These are phyloP conservation scores for Cryptosporidium canis DNA, from an alignment of 169 alveolate species.

Conservation along the genomic window DNA sequence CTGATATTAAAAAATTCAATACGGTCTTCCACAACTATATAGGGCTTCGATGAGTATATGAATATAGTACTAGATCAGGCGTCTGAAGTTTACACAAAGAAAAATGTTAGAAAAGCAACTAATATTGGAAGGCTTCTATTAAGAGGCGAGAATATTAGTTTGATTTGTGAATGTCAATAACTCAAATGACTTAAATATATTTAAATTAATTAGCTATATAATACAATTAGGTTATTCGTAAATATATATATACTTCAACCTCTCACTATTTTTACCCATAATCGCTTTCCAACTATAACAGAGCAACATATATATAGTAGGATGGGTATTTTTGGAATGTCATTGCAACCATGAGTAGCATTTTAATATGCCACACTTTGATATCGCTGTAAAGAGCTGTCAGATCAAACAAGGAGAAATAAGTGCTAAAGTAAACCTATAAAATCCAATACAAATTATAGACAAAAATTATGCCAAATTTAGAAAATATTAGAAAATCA, in stretches of 20 bases:
- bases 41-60: conserved; percentile 97
- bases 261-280: too few relatives aligned
- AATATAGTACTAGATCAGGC: conserved; percentile 94
- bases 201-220: not conserved
- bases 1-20: not conserved
- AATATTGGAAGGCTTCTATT: conserved; percentile 90
- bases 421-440: not conserved
- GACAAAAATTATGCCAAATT: not conserved
- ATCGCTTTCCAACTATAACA: too few relatives aligned
- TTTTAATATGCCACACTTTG: too few relatives aligned
- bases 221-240: not conserved
- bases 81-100: conserved; percentile 89
- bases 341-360: too few relatives aligned
- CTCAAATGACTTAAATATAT: not conserved
- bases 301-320: not conserved
- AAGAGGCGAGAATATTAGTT: conserved; percentile 94
- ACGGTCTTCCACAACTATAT: not conserved
- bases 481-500: not conserved
- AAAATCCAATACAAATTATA: not conserved
- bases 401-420: too few relatives aligned
- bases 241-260: not conserved
- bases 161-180: conserved; percentile 86
- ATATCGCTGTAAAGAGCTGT: too few relatives aligned
- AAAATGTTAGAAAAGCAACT: conserved; percentile 81
- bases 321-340: too few relatives aligned